These are phyloP conservation scores for Neurospora sp. DNA, from an alignment of 495 filamentous ascomycete genomes.

Conservation along the genomic window DNA sequence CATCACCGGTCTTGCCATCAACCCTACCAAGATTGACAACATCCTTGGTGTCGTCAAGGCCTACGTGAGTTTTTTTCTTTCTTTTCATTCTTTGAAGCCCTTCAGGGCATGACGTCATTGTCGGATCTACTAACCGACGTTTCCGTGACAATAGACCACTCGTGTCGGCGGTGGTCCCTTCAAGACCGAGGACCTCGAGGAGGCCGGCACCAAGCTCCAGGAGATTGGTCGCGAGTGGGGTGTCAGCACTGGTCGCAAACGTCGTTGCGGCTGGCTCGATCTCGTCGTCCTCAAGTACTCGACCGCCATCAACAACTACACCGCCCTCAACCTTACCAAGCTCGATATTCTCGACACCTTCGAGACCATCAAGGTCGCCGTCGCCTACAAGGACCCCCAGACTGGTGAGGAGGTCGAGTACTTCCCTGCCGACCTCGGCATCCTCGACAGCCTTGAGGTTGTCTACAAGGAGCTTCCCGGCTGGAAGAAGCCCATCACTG, in stretches of 20 bases:
- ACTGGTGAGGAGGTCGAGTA: slow-evolving; percentile 23
- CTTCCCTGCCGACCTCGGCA: slow-evolving; percentile 28
- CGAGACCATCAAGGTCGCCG: slow-evolving; percentile 66
- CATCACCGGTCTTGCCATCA: slow-evolving; percentile 58
- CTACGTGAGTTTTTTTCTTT: slow-evolving; percentile 18
- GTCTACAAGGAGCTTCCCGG: slow-evolving; percentile 68
- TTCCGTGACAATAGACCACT: slow-evolving; percentile 33
- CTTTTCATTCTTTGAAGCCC: not conserved
- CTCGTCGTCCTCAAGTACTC: slow-evolving; percentile 78
- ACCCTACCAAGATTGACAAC: slow-evolving; percentile 39
- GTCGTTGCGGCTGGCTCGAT: slow-evolving; percentile 86
- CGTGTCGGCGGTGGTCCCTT: slow-evolving; percentile 76
- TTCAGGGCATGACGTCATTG: not conserved
- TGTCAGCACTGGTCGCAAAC: slow-evolving; percentile 68
- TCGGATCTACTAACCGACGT: not conserved
- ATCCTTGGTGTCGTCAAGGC: slow-evolving; percentile 87
- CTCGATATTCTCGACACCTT: slow-evolving; percentile 82
- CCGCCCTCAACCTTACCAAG: slow-evolving; percentile 70
- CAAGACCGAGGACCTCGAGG: slow-evolving; percentile 69
- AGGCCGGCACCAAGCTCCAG: slow-evolving; percentile 33
- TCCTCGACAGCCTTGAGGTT: slow-evolving; percentile 37
- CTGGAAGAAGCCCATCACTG: slow-evolving; percentile 61
- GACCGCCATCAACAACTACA: slow-evolving; percentile 61
- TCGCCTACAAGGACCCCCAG: slow-evolving; percentile 52
- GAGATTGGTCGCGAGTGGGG: slow-evolving; percentile 50